phyloP scores from a whole-genome alignment of 2,329 filamentous ascomycete genomes.

The Hortaea werneckii region DNA sequence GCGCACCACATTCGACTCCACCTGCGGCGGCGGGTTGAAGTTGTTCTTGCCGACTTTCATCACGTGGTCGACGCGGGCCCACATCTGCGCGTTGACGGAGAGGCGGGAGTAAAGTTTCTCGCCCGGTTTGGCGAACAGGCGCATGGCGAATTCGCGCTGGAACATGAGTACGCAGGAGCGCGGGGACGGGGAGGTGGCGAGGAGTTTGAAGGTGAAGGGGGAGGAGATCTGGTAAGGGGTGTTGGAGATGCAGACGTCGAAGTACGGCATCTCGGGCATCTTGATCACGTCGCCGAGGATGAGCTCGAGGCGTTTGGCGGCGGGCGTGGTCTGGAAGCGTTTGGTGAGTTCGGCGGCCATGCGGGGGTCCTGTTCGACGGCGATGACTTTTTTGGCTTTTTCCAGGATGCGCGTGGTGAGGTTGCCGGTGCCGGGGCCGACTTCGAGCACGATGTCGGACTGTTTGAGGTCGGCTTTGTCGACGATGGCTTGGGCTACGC shows the following conservation, averaged over 20 bases:
- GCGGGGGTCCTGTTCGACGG: conserved; percentile 86
- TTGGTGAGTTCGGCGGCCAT: conserved; percentile 95
- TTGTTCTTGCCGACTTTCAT: conserved; percentile 96
- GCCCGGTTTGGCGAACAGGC: conserved; percentile 76
- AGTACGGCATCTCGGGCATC: conserved; percentile 60
- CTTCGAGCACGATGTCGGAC: conserved; percentile 80
- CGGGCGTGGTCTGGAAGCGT: conserved; percentile 80
- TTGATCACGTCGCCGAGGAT: conserved; percentile 91
- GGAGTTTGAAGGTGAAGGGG: conserved; percentile 82
- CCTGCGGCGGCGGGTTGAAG: conserved; percentile 87
- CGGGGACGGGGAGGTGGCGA: conserved; percentile 71
- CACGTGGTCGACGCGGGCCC: conserved; percentile 60
- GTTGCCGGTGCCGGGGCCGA: conserved; percentile 83
- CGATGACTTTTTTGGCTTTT: conserved; percentile 71
- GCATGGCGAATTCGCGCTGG: conserved; percentile 86
- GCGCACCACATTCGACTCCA: conserved; percentile 83
- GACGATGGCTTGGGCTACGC: conserved; percentile 71
- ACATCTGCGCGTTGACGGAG: conserved; percentile 90
- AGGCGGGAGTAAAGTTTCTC: conserved; percentile 87
- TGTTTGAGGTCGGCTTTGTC: conserved; percentile 84
- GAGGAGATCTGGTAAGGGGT: conserved; percentile 75
- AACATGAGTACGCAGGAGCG: conserved; percentile 88
- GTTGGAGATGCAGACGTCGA: conserved; percentile 76
- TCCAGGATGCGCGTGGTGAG: conserved; percentile 83
- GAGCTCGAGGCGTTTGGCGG: conserved; percentile 75